A percentile compares a stretch with the other conserved stretches of the same genome.
Evolutionary conservation across 2,329 filamentous ascomycete species (phyloP).

Genomic region (Xylariaceae sp.): DNA sequence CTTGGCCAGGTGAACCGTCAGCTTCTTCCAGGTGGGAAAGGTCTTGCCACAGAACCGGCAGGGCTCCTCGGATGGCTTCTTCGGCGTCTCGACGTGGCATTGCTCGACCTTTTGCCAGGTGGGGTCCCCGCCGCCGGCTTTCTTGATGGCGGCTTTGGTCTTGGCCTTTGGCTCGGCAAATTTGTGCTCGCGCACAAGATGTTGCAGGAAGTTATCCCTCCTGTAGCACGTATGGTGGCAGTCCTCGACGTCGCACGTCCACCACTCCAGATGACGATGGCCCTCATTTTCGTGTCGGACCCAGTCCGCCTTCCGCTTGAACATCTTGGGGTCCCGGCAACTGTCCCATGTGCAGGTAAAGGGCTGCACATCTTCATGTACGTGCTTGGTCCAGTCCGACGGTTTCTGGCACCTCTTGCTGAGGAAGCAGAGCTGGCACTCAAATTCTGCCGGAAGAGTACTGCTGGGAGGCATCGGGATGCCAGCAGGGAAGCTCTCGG

Average conservation of each 20-base stretch:
- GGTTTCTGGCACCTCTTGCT: slow-evolving; percentile 82
- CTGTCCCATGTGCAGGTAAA: slow-evolving; percentile 86
- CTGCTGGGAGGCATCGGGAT: slow-evolving; percentile 75
- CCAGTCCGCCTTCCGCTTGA: slow-evolving; percentile 95
- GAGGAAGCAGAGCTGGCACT: slow-evolving; percentile 81
- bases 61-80: slow-evolving; percentile 63
- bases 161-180: slow-evolving; percentile 74
- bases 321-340: slow-evolving; percentile 80
- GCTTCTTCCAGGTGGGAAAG: slow-evolving; percentile 82
- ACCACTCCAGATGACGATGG: slow-evolving; percentile 85
- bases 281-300: slow-evolving; percentile 89
- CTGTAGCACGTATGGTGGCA: slow-evolving; percentile 78
- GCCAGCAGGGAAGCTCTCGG: slow-evolving; percentile 69
- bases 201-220: slow-evolving; percentile 88
- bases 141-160: slow-evolving; percentile 60
- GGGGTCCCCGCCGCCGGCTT: slow-evolving; percentile 48
- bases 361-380: slow-evolving; percentile 87
- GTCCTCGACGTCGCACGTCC: slow-evolving; percentile 74
- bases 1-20: slow-evolving; percentile 87
- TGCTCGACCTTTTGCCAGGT: slow-evolving; percentile 72
- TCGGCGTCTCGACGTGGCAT: slow-evolving; percentile 64
- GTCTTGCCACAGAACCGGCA: slow-evolving; percentile 81
- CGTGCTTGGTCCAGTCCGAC: slow-evolving; percentile 94
- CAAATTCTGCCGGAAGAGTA: slow-evolving; percentile 75
- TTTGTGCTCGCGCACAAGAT: slow-evolving; percentile 87